These are phyloP conservation scores for Arthroderma sp. DNA, from an alignment of 2,329 filamentous ascomycete genomes.

Conservation along the genomic window DNA sequence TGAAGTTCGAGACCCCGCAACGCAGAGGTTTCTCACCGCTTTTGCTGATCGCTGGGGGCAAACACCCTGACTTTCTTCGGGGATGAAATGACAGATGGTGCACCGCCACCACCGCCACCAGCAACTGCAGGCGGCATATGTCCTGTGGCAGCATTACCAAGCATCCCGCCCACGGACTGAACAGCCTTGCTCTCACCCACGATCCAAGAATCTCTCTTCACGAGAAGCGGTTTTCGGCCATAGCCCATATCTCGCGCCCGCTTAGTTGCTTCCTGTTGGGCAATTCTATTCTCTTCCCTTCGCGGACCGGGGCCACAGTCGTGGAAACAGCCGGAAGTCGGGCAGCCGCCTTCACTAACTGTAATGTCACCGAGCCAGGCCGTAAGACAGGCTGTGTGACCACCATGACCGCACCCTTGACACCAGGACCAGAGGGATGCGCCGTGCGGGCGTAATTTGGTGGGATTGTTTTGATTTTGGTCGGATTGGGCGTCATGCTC, in stretches of 20 bases:
- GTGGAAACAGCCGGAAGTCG: constrained; percentile 46
- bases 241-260: constrained; percentile 18
- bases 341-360: constrained; percentile 42
- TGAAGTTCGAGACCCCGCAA: not conserved
- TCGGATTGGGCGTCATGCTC: not conserved
- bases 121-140: constrained; percentile 12
- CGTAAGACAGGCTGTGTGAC: constrained; percentile 44
- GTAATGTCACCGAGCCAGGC: constrained; percentile 41
- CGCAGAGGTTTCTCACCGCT: constrained; percentile 12
- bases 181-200: constrained; percentile 34
- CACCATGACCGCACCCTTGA: constrained; percentile 47
- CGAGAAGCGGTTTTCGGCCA: constrained; percentile 23
- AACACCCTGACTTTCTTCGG: constrained; percentile 34
- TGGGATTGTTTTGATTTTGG: too few species aligned
- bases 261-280: constrained; percentile 21
- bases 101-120: constrained; percentile 12
- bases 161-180: constrained; percentile 32
- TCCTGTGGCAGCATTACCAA: constrained; percentile 20
- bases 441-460: constrained; percentile 17
- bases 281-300: constrained; percentile 27
- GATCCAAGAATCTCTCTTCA: constrained; percentile 33
- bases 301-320: constrained; percentile 43
- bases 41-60: constrained; percentile 29
- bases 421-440: constrained; percentile 43
- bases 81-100: constrained; percentile 24